These are phyloP conservation scores for Fusarium falciforme DNA, from an alignment of 2,329 filamentous ascomycete species.

Conservation along the genomic window DNA sequence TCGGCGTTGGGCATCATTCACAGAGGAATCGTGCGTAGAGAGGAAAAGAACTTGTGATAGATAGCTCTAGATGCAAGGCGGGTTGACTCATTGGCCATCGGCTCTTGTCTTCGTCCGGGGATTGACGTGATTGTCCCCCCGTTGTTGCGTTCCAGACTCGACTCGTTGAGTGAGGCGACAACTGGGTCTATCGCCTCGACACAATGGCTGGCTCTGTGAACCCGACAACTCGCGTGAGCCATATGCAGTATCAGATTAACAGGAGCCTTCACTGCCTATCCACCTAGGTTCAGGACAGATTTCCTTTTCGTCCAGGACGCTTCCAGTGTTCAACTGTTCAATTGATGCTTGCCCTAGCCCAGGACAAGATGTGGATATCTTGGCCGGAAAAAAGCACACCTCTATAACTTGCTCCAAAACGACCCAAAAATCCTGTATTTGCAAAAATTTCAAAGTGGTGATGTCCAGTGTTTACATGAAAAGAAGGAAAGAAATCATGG, in stretches of 20 bases:
- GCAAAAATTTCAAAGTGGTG: conserved; percentile 18
- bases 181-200: conserved; percentile 20
- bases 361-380: conserved; percentile 8
- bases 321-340: background rate
- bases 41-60: background rate
- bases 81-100: conserved; percentile 14
- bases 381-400: conserved; percentile 8
- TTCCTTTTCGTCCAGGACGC: background rate
- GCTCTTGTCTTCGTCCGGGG: background rate
- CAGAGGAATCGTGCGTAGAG: background rate
- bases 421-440: conserved; percentile 31
- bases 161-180: conserved; percentile 35
- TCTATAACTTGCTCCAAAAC: conserved; percentile 27
- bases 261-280: background rate
- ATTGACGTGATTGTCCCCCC: conserved; percentile 22
- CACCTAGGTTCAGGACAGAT: background rate
- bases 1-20: conserved; percentile 7
- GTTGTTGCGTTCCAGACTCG: conserved; percentile 5
- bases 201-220: conserved; percentile 26
- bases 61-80: conserved; percentile 4
- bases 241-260: background rate
- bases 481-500: conserved; percentile 5
- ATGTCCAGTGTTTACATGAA: conserved; percentile 33
- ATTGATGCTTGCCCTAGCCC: conserved; percentile 13
- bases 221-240: background rate